A percentile compares a stretch with the other conserved stretches of the same genome.
Evolutionary conservation across 2,329 filamentous ascomycete species (phyloP).

Genomic region (Sordariomycetes sp.): DNA sequence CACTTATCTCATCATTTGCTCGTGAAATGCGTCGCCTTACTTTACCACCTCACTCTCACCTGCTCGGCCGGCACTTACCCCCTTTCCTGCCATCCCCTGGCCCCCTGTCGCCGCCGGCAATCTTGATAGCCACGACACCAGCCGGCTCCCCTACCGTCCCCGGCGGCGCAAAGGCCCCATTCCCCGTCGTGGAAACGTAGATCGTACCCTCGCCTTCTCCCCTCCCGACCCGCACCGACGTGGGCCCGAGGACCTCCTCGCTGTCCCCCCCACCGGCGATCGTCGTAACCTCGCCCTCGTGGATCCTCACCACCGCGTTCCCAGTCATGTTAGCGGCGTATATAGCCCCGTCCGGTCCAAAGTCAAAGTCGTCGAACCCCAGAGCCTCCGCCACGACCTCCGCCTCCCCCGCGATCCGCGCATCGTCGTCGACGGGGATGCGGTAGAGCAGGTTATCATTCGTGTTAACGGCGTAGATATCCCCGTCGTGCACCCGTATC

Average conservation of each 20-base stretch:
- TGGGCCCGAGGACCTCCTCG: neutral
- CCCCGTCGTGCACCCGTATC: conserved; percentile 1
- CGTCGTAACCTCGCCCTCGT: neutral
- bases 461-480: conserved; percentile 1
- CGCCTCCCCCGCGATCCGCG: neutral
- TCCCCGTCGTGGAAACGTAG: conserved; percentile 4
- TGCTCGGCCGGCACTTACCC: too few species aligned
- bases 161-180: neutral
- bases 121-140: too few species aligned
- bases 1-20: too few species aligned
- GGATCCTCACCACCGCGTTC: conserved; percentile 1
- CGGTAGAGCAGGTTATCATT: neutral
- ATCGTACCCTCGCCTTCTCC: neutral
- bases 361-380: conserved; percentile 4
- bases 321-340: neutral
- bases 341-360: conserved; percentile 3
- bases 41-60: too few species aligned
- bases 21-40: too few species aligned
- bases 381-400: neutral
- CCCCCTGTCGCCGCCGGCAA: too few species aligned
- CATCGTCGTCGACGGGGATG: conserved; percentile 3
- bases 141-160: neutral
- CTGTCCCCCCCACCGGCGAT: neutral
- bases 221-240: conserved; percentile 3
- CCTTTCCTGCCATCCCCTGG: too few species aligned